These are phyloP conservation scores for Camillea tinctor DNA, from an alignment of 2,329 filamentous ascomycete genomes.

Conservation along the genomic window DNA sequence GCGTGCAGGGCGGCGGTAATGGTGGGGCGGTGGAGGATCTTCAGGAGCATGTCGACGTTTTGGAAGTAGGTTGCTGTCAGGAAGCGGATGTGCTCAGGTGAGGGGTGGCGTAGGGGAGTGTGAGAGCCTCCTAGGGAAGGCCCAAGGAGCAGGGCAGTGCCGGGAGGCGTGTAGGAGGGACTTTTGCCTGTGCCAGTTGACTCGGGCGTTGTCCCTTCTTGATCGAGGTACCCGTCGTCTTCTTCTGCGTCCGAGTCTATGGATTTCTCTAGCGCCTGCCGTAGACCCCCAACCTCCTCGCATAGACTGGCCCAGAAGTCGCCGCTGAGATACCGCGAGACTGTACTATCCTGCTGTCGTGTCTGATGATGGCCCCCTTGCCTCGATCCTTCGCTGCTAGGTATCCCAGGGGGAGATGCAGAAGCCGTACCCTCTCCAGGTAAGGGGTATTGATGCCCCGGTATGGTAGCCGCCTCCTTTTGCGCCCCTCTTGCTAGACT, in stretches of 20 bases:
- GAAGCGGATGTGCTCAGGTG: constrained; percentile 36
- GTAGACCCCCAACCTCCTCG: constrained; percentile 44
- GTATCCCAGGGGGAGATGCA: background rate
- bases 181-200: constrained; percentile 10
- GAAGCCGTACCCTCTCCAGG: background rate
- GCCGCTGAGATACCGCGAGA: constrained; percentile 39
- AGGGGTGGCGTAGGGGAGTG: constrained; percentile 32
- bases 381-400: background rate
- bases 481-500: background rate
- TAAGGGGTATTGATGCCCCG: too few relatives aligned
- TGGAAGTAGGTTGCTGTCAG: constrained; percentile 37
- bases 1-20: constrained; percentile 33
- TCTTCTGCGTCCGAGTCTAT: constrained; percentile 40
- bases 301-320: constrained; percentile 46
- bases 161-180: constrained; percentile 11
- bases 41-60: constrained; percentile 44
- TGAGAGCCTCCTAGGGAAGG: constrained; percentile 16
- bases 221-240: constrained; percentile 27
- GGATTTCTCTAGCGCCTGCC: constrained; percentile 42
- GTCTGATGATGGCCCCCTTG: background rate
- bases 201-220: constrained; percentile 21
- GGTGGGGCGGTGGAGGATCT: constrained; percentile 45
- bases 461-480: background rate
- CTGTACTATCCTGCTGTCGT: constrained; percentile 17
- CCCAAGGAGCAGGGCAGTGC: constrained; percentile 27